phyloP scores from a whole-genome alignment of 345 rosid genomes.

The Excoecaria cochinchinensis region DNA sequence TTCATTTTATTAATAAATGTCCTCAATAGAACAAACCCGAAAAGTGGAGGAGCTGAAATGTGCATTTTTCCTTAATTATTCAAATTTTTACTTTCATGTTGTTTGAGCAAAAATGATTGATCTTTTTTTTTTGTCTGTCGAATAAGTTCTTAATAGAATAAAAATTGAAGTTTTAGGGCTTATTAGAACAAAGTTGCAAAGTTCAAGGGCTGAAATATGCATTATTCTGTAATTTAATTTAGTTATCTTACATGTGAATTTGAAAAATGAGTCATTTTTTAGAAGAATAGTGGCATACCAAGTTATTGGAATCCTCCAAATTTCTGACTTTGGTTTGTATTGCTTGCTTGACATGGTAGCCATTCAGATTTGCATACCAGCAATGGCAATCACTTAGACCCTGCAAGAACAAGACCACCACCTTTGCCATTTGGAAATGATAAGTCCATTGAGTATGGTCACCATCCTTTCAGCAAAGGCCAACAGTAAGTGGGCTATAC shows the following conservation, averaged over 20 bases:
- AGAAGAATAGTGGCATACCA: neutral
- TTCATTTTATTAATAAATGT: too few species aligned
- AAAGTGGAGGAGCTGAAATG: too few species aligned
- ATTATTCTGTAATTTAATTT: neutral
- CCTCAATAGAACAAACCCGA: too few species aligned
- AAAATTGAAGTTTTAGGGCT: too few species aligned
- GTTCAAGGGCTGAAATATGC: neutral
- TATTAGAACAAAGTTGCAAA: too few species aligned
- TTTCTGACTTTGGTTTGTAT: slow-evolving; percentile 17
- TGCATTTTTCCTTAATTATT: too few species aligned
- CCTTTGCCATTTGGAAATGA: slow-evolving; percentile 32
- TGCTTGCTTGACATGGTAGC: slow-evolving; percentile 31
- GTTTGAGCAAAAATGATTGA: too few species aligned
- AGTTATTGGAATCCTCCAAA: too few species aligned
- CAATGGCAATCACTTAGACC: slow-evolving; percentile 25
- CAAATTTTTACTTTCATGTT: too few species aligned
- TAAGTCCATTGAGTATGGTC: slow-evolving; percentile 27
- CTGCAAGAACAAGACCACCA: slow-evolving; percentile 31
- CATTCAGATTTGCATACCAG: slow-evolving; percentile 24
- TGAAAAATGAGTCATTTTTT: neutral
- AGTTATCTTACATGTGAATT: neutral
- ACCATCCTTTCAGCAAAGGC: slow-evolving; percentile 32
- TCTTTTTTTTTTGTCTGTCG: too few species aligned
- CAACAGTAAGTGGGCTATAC: slow-evolving; percentile 35
- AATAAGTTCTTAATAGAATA: too few species aligned